Conservation (phyloP, 2,329 filamentous ascomycete species). For the Aspergillus sclerotialis region DNA sequence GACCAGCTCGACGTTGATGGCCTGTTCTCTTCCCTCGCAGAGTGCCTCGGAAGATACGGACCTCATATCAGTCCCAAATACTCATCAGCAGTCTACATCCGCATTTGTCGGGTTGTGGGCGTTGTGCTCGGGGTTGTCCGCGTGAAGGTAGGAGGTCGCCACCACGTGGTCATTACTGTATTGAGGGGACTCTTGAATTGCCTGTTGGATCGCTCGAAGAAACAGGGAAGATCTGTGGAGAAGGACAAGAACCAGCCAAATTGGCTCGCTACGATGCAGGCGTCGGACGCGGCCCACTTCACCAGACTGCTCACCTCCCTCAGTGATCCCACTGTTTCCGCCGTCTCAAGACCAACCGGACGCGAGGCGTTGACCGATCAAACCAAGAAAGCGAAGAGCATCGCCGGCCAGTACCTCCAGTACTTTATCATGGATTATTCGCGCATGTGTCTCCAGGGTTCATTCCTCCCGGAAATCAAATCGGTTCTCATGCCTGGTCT, state of each 20-base stretch:
- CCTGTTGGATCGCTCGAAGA: constrained; percentile 45
- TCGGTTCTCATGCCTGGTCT: constrained; percentile 46
- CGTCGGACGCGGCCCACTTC: constrained; percentile 43
- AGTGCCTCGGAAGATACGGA: constrained; percentile 27
- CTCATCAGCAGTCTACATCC: constrained; percentile 42
- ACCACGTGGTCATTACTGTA: constrained; percentile 51
- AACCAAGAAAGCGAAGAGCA: constrained; percentile 51
- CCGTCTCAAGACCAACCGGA: constrained; percentile 38
- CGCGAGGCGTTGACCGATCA: constrained; percentile 50
- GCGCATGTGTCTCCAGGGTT: constrained; percentile 43
- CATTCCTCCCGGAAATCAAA: constrained; percentile 46
- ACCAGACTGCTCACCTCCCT: constrained; percentile 53
- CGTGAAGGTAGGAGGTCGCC: constrained; percentile 52
- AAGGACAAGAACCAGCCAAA: constrained; percentile 19
- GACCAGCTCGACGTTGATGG: constrained; percentile 41
- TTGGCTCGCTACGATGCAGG: constrained; percentile 29
- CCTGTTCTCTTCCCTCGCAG: constrained; percentile 31
- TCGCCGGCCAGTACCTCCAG: constrained; percentile 52
- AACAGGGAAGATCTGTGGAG: constrained; percentile 22
- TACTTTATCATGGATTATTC: constrained; percentile 54
- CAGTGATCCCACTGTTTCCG: constrained; percentile 54
- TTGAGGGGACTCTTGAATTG: constrained; percentile 50
- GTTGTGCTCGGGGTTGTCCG: constrained; percentile 52
- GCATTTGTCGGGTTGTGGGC: constrained; percentile 48
- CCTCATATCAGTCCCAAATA: constrained; percentile 24